Base-by-base conservation (phyloP, 2,329 filamentous ascomycete species). In the Pyrenophora teres region DNA sequence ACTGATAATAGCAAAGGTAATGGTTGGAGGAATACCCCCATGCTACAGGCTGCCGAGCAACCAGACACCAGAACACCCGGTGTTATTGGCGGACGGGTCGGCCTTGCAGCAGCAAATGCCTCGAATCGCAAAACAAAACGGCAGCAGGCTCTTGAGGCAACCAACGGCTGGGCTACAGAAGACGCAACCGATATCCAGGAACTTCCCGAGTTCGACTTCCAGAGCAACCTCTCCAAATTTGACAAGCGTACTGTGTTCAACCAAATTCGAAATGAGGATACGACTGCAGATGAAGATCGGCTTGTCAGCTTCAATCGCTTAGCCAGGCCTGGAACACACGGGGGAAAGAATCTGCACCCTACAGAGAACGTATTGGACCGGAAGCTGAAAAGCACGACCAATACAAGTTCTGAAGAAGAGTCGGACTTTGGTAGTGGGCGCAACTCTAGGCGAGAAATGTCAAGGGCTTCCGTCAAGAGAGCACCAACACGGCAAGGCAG, bases 161-260 rank as follows among this genome's bases (percentile, higher is more conserved):
- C 90, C 37, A 95, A 91, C 70, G 93, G 91, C 3, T 97, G 93
- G 92, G 92, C 90, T 3, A 97, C 93, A 0, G 94, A 97, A 69
- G 93, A 97, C 67, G 92, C 93, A 18, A 97, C 91, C 0, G 94
- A 97, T 69, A 90, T 94, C 18, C 90, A 93, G 74, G 93, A 95
- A 69, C 84, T 94, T 80, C 90, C 89, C 9, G 94, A 97, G 55
- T 97, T 97, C 64, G 93, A 97, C 73, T 97, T 97, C 66, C 87
- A 90, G 64, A 87, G 86, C 47, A 92, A 92, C 60, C 80, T 97
- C 27, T 92, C 90, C 40, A 96, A 96, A 68, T 97, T 97, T 65
- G 92, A 97, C 78, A 97, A 97, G 77, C 85, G 88, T 49, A 87
- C 87, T 1, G 85, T 97, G 7, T 99, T 99, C 70, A 89, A 93